Conservation (phyloP, 2,329 filamentous ascomycete species). For the Fusarium vanettenii region DNA sequence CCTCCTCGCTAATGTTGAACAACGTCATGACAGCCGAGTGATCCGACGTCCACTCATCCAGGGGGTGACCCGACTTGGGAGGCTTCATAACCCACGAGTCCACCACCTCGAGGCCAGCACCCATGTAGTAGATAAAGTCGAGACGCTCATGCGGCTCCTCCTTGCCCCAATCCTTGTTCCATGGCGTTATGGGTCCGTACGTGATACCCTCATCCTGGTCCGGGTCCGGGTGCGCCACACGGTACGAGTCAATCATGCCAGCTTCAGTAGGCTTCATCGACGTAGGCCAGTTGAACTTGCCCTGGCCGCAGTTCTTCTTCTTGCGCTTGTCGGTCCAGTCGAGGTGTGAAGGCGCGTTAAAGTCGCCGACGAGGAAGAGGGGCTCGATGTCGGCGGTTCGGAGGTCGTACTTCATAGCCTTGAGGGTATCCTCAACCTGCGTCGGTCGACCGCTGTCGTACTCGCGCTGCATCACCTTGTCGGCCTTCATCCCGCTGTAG, state of each 20-base stretch:
- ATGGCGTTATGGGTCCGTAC: conserved; percentile 53
- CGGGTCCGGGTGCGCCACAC: conserved; percentile 49
- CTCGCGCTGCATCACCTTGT: conserved; percentile 49
- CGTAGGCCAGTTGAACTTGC: conserved; percentile 51
- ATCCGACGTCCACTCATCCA: conserved; percentile 54
- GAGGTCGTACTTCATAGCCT: conserved; percentile 46
- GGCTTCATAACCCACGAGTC: conserved; percentile 45
- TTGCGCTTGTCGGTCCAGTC: conserved; percentile 50
- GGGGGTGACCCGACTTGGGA: conserved; percentile 46
- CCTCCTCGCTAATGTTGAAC: conserved; percentile 20
- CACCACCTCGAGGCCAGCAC: conserved; percentile 41
- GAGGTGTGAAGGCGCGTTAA: conserved; percentile 56
- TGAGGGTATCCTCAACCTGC: conserved; percentile 49
- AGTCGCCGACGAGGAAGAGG: conserved; percentile 53
- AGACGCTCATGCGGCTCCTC: conserved; percentile 55
- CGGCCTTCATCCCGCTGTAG: conserved; percentile 48
- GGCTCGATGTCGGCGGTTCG: conserved; percentile 45
- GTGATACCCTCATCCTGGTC: conserved; percentile 46
- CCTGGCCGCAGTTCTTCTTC: conserved; percentile 49
- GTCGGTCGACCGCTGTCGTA: conserved; percentile 48
- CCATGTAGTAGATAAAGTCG: conserved; percentile 55
- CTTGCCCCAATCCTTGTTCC: conserved; percentile 47
- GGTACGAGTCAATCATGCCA: conserved; percentile 53
- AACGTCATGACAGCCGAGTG: conserved; percentile 47
- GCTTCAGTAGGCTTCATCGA: conserved; percentile 48